phyloP scores from a whole-genome alignment of 2,329 filamentous ascomycete genomes.

The Dryadomyces sulphureus region DNA sequence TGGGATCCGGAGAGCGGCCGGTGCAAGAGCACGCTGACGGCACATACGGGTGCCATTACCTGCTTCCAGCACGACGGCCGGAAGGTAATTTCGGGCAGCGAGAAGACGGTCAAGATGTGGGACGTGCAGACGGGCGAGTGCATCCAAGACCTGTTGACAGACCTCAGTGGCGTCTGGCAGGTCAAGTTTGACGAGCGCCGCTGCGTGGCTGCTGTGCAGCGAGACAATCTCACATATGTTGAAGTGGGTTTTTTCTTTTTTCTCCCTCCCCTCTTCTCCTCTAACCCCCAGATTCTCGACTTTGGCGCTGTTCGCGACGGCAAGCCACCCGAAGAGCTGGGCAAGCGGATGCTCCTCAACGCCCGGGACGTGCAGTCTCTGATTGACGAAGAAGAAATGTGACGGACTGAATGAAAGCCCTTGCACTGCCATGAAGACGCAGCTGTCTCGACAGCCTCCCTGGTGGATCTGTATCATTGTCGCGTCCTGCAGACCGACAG shows the following conservation, averaged over 20 bases:
- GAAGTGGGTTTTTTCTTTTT: conserved; percentile 47
- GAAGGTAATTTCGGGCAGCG: conserved; percentile 92
- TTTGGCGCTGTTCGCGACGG: conserved; percentile 91
- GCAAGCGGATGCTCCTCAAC: conserved; percentile 59
- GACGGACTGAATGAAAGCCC: neutral
- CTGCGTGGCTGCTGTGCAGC: conserved; percentile 92
- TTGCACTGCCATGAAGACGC: neutral
- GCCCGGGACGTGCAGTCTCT: conserved; percentile 36
- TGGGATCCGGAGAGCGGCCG: conserved; percentile 92
- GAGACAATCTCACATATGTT: conserved; percentile 83
- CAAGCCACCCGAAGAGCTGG: conserved; percentile 59
- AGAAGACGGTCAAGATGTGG: conserved; percentile 98
- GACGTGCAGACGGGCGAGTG: conserved; percentile 86
- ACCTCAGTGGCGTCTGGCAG: conserved; percentile 96
- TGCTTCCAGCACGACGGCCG: conserved; percentile 96
- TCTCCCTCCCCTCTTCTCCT: conserved; percentile 6
- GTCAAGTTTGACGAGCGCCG: conserved; percentile 92
- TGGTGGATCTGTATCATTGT: neutral
- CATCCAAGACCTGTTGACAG: conserved; percentile 80
- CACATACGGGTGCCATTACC: conserved; percentile 93
- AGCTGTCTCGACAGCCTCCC: neutral
- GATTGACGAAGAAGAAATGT: conserved; percentile 31
- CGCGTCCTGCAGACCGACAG: neutral
- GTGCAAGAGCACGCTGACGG: conserved; percentile 79
- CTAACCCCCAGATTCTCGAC: conserved; percentile 62